A percentile compares a stretch with the other conserved stretches of the same genome.
Conservation (phyloP, 192 early-diverging fungal genomes). For the Endogone sp. region DNA sequence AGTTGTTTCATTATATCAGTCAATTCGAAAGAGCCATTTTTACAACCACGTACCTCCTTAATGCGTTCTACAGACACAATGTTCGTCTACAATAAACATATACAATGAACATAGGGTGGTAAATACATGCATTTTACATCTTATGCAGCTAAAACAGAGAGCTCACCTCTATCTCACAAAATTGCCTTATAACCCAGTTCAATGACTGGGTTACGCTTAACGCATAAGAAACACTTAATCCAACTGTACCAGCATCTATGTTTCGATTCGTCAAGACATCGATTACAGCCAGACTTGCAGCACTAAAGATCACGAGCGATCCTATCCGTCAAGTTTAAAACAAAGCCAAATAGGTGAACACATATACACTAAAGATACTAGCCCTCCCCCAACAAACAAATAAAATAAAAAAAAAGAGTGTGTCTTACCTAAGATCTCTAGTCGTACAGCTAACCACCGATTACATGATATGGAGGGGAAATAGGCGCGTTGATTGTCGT, state of each 20-base stretch:
- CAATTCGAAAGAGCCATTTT: too few species aligned
- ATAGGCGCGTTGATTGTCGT: slow-evolving; percentile 78
- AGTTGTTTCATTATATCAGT: too few species aligned
- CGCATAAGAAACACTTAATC: slow-evolving; percentile 64
- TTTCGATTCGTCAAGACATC: slow-evolving; percentile 47
- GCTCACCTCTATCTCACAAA: slow-evolving; percentile 77
- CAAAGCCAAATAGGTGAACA: too few species aligned
- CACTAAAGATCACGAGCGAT: slow-evolving; percentile 75
- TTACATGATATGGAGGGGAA: slow-evolving; percentile 73
- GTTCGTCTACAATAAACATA: slow-evolving; percentile 25
- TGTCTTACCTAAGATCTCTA: slow-evolving; percentile 64
- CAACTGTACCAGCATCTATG: slow-evolving; percentile 68
- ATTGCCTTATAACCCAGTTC: slow-evolving; percentile 86
- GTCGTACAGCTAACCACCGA: slow-evolving; percentile 70
- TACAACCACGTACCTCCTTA: slow-evolving; percentile 61
- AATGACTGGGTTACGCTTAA: slow-evolving; percentile 75
- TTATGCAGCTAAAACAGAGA: too few species aligned
- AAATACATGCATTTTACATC: too few species aligned
- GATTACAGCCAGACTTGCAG: slow-evolving; percentile 68
- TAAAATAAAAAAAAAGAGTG: too few species aligned
- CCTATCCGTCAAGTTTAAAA: slow-evolving; percentile 28
- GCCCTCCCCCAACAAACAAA: too few species aligned
- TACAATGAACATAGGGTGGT: too few species aligned
- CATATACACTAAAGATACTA: too few species aligned
- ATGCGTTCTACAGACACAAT: slow-evolving; percentile 75